These are phyloP conservation scores for Phyllosticta citribraziliensis DNA, from an alignment of 2,329 filamentous ascomycete species.

Conservation along the genomic window DNA sequence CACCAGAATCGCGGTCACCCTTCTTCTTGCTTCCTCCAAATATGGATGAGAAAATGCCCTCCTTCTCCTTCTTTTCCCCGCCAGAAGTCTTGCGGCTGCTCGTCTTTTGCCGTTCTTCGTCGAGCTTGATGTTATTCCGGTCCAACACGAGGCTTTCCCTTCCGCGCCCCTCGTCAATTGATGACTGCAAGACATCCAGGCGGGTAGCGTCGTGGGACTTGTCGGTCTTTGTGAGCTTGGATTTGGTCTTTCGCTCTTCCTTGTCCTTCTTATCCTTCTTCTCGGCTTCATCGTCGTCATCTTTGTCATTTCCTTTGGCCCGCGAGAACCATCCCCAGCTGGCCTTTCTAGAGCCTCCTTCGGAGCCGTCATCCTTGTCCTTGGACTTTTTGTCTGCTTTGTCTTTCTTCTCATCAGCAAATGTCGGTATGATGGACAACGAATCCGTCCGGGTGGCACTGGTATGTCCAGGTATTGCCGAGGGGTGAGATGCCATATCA, in stretches of 20 bases:
- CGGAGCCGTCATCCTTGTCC: constrained; percentile 56
- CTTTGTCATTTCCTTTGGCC: constrained; percentile 63
- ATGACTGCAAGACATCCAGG: constrained; percentile 77
- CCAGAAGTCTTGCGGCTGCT: constrained; percentile 58
- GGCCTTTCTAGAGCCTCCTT: constrained; percentile 59
- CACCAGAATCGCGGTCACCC: constrained; percentile 60
- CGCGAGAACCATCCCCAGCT: constrained; percentile 70
- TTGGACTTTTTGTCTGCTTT: constrained; percentile 59
- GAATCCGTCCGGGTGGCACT: constrained; percentile 59
- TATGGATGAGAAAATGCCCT: constrained; percentile 85
- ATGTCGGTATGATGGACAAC: constrained; percentile 70
- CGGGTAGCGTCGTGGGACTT: constrained; percentile 62
- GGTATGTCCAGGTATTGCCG: constrained; percentile 57
- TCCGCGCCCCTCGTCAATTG: constrained; percentile 61
- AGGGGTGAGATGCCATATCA: constrained; percentile 55
- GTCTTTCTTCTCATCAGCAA: constrained; percentile 69
- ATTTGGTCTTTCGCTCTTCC: constrained; percentile 42
- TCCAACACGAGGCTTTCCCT: constrained; percentile 80
- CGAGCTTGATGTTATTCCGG: constrained; percentile 62
- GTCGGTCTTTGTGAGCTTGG: constrained; percentile 52
- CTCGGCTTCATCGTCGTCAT: constrained; percentile 53
- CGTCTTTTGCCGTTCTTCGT: constrained; percentile 77
- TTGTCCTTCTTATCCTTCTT: constrained; percentile 38
- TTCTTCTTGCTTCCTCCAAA: constrained; percentile 89
- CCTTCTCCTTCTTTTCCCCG: constrained; percentile 72